phyloP scores from a whole-genome alignment of 345 rosid species.

The Dimocarpus longan region DNA sequence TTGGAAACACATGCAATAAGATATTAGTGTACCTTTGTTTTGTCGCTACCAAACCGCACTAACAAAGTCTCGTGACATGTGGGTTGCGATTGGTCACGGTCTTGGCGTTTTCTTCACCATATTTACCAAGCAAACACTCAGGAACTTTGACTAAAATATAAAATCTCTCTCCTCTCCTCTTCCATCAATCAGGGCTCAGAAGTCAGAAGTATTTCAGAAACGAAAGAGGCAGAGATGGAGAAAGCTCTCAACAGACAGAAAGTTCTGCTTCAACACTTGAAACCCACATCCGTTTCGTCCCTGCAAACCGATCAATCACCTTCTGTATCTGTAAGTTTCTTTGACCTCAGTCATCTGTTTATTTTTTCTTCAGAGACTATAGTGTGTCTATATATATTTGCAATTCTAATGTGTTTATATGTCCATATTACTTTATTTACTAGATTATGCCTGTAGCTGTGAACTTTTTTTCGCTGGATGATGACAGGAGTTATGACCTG shows the following conservation, averaged over 20 bases:
- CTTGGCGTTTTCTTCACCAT: not conserved
- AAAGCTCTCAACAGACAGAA: constrained; percentile 77
- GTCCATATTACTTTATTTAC: not conserved
- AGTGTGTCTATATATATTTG: no score
- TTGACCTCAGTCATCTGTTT: not conserved
- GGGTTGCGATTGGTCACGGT: not conserved
- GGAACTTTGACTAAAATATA: not conserved
- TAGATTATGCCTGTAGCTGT: not conserved
- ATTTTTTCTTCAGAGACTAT: not conserved
- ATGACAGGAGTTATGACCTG: not conserved
- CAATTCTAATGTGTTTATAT: not conserved
- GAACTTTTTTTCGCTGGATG: not conserved
- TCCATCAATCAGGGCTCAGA: not conserved
- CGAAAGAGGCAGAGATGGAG: constrained; percentile 48
- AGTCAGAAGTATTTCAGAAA: not conserved
- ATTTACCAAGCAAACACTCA: not conserved
- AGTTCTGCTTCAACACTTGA: constrained; percentile 73
- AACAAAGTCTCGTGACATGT: not conserved
- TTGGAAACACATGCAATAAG: no score
- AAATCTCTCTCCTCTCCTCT: not conserved
- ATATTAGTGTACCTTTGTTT: no score
- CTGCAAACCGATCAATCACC: constrained; percentile 34
- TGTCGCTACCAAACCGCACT: not conserved
- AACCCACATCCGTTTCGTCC: constrained; percentile 49
- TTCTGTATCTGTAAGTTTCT: constrained; percentile 52